These are phyloP conservation scores for Pichia eremophila DNA, from an alignment of 805 yeast species.

Conservation along the genomic window DNA sequence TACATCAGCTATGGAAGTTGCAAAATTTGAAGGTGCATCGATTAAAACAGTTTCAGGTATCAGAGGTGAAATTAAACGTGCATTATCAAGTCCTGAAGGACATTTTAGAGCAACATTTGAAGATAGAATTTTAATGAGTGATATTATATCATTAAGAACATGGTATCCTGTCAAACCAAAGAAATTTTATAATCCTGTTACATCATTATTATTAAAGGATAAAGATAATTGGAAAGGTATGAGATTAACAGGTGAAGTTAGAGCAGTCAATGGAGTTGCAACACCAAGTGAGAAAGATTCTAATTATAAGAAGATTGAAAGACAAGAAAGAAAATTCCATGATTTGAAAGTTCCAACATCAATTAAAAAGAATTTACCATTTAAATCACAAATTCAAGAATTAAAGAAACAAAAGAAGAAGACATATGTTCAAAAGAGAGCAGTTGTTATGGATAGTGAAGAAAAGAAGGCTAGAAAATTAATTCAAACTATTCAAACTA, in stretches of 20 bases:
- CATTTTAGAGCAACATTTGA: conserved; percentile 94
- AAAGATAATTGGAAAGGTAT: conserved; percentile 93
- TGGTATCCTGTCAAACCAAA: conserved; percentile 95
- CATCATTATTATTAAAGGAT: conserved; percentile 69
- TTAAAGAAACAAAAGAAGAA: conserved; percentile 82
- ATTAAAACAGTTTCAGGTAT: conserved; percentile 96
- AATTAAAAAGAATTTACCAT: conserved; percentile 72
- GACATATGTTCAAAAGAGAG: conserved; percentile 80
- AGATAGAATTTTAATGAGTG: conserved; percentile 86
- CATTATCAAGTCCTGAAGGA: conserved; percentile 90
- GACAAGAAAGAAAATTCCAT: conserved; percentile 78
- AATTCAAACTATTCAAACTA: conserved; percentile 77
- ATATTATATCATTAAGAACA: conserved; percentile 80
- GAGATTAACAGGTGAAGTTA: conserved; percentile 88
- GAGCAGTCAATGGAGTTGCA: conserved; percentile 57
- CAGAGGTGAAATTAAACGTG: conserved; percentile 94
- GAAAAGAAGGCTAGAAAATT: conserved; percentile 89
- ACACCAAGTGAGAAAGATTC: conserved; percentile 50
- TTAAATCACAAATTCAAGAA: conserved; percentile 79
- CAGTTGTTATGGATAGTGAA: conserved; percentile 85
- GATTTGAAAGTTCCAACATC: conserved; percentile 79
- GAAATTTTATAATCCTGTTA: conserved; percentile 90
- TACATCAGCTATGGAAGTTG: conserved; percentile 83
- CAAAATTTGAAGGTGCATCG: conserved; percentile 95
- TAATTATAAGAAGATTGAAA: conserved; percentile 62